Percentiles rank a stretch among this genome's conserved stretches.
Evolutionary conservation across 2,329 filamentous ascomycete species (phyloP).

Genomic region (Aureobasidium sp.): DNA sequence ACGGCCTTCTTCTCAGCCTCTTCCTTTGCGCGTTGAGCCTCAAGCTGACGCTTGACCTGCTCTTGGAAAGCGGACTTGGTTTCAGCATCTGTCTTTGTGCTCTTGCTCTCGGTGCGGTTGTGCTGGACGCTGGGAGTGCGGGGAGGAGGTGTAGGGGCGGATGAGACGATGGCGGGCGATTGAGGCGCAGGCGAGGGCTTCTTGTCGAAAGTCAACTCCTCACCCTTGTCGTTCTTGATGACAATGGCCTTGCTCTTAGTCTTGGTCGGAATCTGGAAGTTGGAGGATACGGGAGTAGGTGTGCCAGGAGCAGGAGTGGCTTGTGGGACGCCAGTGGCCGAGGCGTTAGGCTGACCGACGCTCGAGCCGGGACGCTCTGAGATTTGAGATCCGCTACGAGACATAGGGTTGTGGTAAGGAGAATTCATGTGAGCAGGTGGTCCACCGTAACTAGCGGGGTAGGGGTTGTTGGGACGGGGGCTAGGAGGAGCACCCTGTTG

Average conservation of each 20-base stretch:
- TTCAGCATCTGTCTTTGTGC: slow-evolving; percentile 62
- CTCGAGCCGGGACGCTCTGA: slow-evolving; percentile 57
- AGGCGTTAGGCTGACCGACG: slow-evolving; percentile 37
- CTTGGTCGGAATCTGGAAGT: slow-evolving; percentile 56
- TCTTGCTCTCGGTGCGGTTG: slow-evolving; percentile 62
- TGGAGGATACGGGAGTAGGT: slow-evolving; percentile 53
- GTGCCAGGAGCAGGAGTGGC: slow-evolving; percentile 44
- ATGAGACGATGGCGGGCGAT: slow-evolving; percentile 61
- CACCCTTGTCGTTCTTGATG: slow-evolving; percentile 78
- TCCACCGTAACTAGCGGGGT: slow-evolving; percentile 45
- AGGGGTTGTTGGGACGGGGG: slow-evolving; percentile 32
- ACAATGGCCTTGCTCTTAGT: slow-evolving; percentile 67
- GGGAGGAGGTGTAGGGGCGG: slow-evolving; percentile 66
- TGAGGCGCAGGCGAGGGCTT: slow-evolving; percentile 37
- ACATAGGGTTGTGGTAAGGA: slow-evolving; percentile 64
- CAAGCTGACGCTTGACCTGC: slow-evolving; percentile 54
- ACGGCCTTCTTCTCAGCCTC: slow-evolving; percentile 27
- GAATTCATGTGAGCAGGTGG: slow-evolving; percentile 44
- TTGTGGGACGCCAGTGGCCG: slow-evolving; percentile 39
- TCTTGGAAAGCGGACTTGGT: slow-evolving; percentile 58
- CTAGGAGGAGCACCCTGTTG: slow-evolving; percentile 38
- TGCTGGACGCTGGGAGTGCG: slow-evolving; percentile 66
- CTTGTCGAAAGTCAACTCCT: slow-evolving; percentile 60
- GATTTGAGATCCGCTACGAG: slow-evolving; percentile 73
- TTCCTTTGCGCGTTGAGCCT: slow-evolving; percentile 32